Evolutionary conservation across 2,329 filamentous ascomycete genomes (phyloP).

Genomic region (Parastagonospora nodorum): DNA sequence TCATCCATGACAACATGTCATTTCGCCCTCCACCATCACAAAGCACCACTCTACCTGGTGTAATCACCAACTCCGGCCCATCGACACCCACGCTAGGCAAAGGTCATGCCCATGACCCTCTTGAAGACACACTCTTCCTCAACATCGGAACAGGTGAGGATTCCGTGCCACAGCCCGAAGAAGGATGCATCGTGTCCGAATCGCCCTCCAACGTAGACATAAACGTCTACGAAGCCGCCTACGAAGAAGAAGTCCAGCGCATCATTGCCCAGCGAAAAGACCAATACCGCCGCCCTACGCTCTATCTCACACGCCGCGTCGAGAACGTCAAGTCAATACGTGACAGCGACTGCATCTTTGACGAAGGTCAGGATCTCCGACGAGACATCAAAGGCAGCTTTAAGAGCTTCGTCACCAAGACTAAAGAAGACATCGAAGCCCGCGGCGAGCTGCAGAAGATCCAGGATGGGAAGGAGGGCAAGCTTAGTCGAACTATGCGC

Average conservation of each 20-base stretch:
- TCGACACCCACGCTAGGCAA: constrained; percentile 45
- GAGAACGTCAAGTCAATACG: constrained; percentile 50
- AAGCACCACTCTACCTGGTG: constrained; percentile 23
- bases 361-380: constrained; percentile 33
- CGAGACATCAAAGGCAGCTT: constrained; percentile 39
- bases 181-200: constrained; percentile 69
- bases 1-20: constrained; percentile 38
- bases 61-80: constrained; percentile 23
- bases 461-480: constrained; percentile 40
- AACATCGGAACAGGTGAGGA: constrained; percentile 72
- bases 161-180: constrained; percentile 41
- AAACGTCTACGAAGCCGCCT: constrained; percentile 87
- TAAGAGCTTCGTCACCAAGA: constrained; percentile 44
- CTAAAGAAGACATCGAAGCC: constrained; percentile 39
- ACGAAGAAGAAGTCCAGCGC: constrained; percentile 77
- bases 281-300: constrained; percentile 51
- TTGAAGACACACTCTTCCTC: constrained; percentile 71
- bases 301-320: constrained; percentile 61
- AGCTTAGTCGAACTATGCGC: constrained; percentile 37
- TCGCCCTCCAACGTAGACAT: constrained; percentile 84
- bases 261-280: constrained; percentile 61
- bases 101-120: constrained; percentile 67
- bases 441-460: constrained; percentile 39
- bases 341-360: constrained; percentile 40
- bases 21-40: constrained; percentile 34